Base-by-base conservation (phyloP, 2,329 filamentous ascomycete species). In the Aspergillus latus region DNA sequence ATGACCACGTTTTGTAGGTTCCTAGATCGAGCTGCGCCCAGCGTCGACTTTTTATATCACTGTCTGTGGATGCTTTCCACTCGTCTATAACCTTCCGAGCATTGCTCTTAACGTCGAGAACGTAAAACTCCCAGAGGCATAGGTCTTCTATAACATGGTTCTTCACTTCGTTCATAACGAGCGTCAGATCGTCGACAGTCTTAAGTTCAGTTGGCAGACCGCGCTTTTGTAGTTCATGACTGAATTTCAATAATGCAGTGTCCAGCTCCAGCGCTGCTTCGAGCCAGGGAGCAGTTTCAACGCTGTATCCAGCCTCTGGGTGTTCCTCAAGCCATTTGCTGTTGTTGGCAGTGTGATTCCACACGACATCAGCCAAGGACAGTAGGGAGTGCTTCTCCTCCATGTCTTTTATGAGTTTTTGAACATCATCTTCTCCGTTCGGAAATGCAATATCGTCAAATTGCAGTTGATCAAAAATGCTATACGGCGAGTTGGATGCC, bases 301-400 rank as follows among this genome's bases (percentile, higher is more conserved):
- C 80, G 71, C 95, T 99, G 81, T 99, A 99, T 13, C 94, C 94
- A 44, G 92, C 89, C 66, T 99, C 94, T 0, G 95, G 94, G 68
- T 99, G 93, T 58, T 95, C 88, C 69, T 95, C 82, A 9, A 99
- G 82, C 94, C 94, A 99, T 66, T 88, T 84, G 74, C 89, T 95
- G 76, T 97, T 97, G 78, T 97, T 85, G 5, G 94, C 93, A 3
- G 94, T 99, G 76, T 99, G 94, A 69, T 99, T 99, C 80, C 94
- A 92, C 44, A 99, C 95, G 59, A 99, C 93, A 72, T 99, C 94
- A 1, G 93, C 97, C 77, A 99, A 76, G 59, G 90, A 91, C 55
- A 99, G 80, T 52, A 99, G 79, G 2, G 89, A 89, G 72, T 95
- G 87, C 51, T 96, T 87, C 50, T 87, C 82, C 74, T 97, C 90